Percentiles rank a stretch among this genome's conserved stretches.
phyloP scores from a whole-genome alignment of 129 eudicot species.

The Apium graveolens region DNA sequence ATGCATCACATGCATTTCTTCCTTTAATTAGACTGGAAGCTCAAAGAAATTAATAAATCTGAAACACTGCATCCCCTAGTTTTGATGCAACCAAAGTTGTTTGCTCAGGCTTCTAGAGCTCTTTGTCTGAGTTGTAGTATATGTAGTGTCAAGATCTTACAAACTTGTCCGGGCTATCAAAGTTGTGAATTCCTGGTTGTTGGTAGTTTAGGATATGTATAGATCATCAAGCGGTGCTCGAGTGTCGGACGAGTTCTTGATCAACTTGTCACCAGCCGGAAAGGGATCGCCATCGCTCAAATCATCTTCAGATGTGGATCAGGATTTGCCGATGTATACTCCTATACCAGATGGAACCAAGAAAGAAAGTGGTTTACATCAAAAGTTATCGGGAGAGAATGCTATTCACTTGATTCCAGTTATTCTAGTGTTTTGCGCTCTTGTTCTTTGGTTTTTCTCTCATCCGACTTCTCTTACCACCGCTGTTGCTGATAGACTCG shows the following conservation, averaged over 20 bases:
- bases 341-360: slow-evolving; percentile 8
- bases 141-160: neutral
- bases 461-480: neutral
- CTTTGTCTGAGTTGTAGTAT: neutral
- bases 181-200: neutral
- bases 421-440: slow-evolving; percentile 7
- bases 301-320: neutral
- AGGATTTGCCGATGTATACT: slow-evolving; percentile 10
- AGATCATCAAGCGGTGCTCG: slow-evolving; percentile 12
- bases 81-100: slow-evolving; percentile 4
- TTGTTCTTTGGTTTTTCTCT: slow-evolving; percentile 15
- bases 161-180: neutral
- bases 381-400: slow-evolving; percentile 1
- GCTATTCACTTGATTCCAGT: slow-evolving; percentile 15
- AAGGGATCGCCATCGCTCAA: slow-evolving; percentile 14
- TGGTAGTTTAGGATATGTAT: neutral
- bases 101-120: neutral
- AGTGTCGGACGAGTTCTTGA: slow-evolving; percentile 13
- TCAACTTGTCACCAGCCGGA: slow-evolving; percentile 17
- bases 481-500: neutral
- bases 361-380: slow-evolving; percentile 7
- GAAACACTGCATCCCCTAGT: neutral
- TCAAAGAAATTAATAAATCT: slow-evolving; percentile 5
- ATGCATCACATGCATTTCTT: slow-evolving; percentile 12
- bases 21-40: slow-evolving; percentile 12